Conservation (phyloP, 768 basidiomycete genomes). For the Scleroderma bovista region DNA sequence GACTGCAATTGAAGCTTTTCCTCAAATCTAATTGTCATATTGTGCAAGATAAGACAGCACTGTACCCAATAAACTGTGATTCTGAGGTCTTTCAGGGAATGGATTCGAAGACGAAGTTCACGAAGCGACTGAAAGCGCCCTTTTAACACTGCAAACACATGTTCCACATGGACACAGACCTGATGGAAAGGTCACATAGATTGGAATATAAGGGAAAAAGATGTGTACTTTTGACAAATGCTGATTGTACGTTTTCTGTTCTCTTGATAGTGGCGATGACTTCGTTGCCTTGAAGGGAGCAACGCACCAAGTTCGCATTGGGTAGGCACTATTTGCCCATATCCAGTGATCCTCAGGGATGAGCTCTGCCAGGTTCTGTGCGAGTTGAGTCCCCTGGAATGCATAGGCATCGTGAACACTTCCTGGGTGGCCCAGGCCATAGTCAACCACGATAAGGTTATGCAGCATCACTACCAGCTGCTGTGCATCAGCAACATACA, state of each 20-base stretch:
- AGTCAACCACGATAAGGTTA: conserved; percentile 4
- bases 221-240: conserved; percentile 8
- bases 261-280: not conserved
- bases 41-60: not conserved
- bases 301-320: conserved; percentile 5
- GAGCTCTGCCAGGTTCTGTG: not conserved
- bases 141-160: not conserved
- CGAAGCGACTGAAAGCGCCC: not conserved
- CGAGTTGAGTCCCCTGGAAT: conserved; percentile 2
- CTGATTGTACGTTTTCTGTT: conserved; percentile 2
- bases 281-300: not conserved
- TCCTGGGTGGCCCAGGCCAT: conserved; percentile 4
- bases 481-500: not conserved
- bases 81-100: not conserved
- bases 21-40: not conserved
- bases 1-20: too few species aligned
- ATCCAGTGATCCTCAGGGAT: conserved; percentile 5
- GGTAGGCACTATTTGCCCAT: conserved; percentile 11
- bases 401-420: conserved; percentile 7
- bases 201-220: too few species aligned
- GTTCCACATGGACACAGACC: not conserved
- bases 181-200: not conserved
- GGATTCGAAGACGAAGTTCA: not conserved
- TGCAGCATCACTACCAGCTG: conserved; percentile 3
- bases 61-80: not conserved